These are phyloP conservation scores for Monosporascus sp. DNA, from an alignment of 2,329 filamentous ascomycete species.

Conservation along the genomic window DNA sequence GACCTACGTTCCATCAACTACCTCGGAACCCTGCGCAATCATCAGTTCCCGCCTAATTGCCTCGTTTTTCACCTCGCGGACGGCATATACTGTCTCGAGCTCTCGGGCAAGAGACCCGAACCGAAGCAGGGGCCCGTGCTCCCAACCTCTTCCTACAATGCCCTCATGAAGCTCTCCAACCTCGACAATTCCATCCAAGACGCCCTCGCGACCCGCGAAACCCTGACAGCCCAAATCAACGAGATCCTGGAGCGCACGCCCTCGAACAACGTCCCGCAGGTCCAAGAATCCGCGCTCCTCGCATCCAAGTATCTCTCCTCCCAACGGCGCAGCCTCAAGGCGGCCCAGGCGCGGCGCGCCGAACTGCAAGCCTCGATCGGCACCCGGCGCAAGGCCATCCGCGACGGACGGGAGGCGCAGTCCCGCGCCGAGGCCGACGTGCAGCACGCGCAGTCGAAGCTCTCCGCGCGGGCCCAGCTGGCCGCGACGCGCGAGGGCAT, in stretches of 20 bases:
- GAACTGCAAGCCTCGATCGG: constrained; percentile 63
- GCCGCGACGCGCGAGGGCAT: constrained; percentile 58
- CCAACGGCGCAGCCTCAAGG: constrained; percentile 61
- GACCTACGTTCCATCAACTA: constrained; percentile 72
- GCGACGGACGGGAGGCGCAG: constrained; percentile 55
- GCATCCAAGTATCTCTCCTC: constrained; percentile 50
- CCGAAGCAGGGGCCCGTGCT: constrained; percentile 47
- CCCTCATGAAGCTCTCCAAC: constrained; percentile 81
- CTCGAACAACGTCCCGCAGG: constrained; percentile 38
- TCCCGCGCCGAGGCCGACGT: constrained; percentile 55
- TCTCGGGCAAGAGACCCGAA: constrained; percentile 46
- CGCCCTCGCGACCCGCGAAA: constrained; percentile 69
- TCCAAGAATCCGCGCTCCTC: constrained; percentile 42
- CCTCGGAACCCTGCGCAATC: constrained; percentile 64
- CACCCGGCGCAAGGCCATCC: constrained; percentile 62
- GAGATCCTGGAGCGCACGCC: constrained; percentile 40
- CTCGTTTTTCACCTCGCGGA: constrained; percentile 81
- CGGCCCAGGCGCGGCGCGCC: constrained; percentile 56
- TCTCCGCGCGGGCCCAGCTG: constrained; percentile 51
- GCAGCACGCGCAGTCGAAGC: constrained; percentile 51
- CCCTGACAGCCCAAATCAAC: constrained; percentile 74
- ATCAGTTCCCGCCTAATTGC: constrained; percentile 74
- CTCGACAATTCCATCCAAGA: constrained; percentile 90
- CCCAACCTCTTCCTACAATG: constrained; percentile 75
- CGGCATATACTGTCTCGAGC: constrained; percentile 77